Conservation (phyloP, 305 asterid species). For the Fraxinus albicans region DNA sequence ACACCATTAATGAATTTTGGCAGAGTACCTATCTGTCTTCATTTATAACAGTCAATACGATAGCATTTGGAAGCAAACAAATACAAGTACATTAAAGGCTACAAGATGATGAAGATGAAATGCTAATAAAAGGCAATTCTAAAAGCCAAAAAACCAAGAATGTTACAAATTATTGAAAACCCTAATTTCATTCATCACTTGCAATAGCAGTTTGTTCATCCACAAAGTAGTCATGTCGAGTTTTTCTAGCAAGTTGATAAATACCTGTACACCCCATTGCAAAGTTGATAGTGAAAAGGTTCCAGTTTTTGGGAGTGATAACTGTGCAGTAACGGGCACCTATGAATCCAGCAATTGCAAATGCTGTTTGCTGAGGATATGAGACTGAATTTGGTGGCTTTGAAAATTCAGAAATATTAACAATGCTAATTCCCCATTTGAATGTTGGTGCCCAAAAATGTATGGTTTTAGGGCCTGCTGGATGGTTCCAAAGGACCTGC, state of each 20-base stretch:
- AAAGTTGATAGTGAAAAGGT: slow-evolving; percentile 49
- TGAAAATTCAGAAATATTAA: slow-evolving; percentile 59
- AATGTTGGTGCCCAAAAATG: slow-evolving; percentile 87
- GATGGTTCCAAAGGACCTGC: slow-evolving; percentile 45
- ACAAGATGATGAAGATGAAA: no score
- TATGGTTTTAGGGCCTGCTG: slow-evolving; percentile 58
- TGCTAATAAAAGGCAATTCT: no score
- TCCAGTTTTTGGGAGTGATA: slow-evolving; percentile 51
- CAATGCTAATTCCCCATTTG: slow-evolving; percentile 69
- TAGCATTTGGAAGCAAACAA: no score
- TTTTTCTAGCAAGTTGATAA: slow-evolving; percentile 45
- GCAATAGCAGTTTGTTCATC: background rate
- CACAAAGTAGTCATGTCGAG: slow-evolving; percentile 33
- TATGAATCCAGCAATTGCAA: slow-evolving; percentile 44
- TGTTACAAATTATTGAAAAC: background rate
- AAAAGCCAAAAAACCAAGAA: no score
- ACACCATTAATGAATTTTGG: no score
- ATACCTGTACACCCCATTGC: slow-evolving; percentile 53
- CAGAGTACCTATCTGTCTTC: background rate
- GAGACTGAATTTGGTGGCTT: slow-evolving; percentile 64
- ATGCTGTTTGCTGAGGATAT: slow-evolving; percentile 64
- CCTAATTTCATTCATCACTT: background rate
- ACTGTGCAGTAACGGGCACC: slow-evolving; percentile 56
- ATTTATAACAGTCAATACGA: background rate
- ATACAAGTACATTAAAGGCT: no score